These are phyloP conservation scores for Fusarium gaditjirri DNA, from an alignment of 2,329 filamentous ascomycete species.

Conservation along the genomic window DNA sequence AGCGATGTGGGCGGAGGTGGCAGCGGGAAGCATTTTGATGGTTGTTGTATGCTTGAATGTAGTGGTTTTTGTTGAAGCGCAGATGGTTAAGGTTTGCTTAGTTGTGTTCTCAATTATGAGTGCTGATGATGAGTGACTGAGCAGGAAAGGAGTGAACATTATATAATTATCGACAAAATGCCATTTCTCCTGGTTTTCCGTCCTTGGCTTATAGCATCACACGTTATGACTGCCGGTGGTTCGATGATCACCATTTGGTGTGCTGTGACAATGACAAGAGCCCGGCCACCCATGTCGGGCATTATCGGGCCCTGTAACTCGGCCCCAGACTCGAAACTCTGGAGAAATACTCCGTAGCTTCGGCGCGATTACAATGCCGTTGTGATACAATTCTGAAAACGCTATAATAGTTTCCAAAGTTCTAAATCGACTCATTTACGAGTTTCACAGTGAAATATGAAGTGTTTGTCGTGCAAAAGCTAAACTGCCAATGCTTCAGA, in stretches of 20 bases:
- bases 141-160: background rate
- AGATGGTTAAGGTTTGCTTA: background rate
- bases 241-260: constrained; percentile 36
- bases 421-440: background rate
- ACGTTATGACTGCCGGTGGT: constrained; percentile 38
- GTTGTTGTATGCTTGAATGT: background rate
- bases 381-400: background rate
- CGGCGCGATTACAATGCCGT: background rate
- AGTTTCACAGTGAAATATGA: background rate
- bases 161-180: constrained; percentile 23
- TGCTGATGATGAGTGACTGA: background rate
- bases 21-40: constrained; percentile 36
- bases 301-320: constrained; percentile 21
- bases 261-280: constrained; percentile 17
- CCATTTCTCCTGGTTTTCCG: constrained; percentile 1
- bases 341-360: constrained; percentile 8
- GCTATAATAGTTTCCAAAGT: background rate
- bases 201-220: constrained; percentile 8
- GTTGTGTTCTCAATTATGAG: background rate
- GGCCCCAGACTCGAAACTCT: constrained; percentile 12
- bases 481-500: background rate
- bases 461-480: background rate
- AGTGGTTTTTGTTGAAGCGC: background rate
- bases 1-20: constrained; percentile 6
- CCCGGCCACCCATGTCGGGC: constrained; percentile 28